Evolutionary conservation across 2,329 filamentous ascomycete genomes (phyloP).

Genomic region (Fusarium sp.): DNA sequence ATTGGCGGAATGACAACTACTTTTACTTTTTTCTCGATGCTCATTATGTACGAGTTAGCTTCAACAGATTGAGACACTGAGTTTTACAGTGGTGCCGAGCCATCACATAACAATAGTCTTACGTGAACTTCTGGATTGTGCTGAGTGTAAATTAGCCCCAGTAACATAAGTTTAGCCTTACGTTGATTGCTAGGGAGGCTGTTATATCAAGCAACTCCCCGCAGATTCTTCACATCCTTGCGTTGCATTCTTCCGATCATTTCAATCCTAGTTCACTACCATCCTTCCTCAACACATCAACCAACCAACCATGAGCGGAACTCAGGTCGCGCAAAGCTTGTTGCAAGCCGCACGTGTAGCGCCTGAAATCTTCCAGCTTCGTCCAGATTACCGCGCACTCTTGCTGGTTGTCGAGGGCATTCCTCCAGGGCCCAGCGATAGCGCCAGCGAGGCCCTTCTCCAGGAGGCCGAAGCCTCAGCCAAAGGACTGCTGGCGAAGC

Average conservation of each 20-base stretch:
- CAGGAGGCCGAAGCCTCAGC: slow-evolving; percentile 29
- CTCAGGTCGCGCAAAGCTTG: background rate
- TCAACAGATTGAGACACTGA: background rate
- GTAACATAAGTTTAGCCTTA: background rate
- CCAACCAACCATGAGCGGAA: background rate
- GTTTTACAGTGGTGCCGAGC: too few relatives aligned
- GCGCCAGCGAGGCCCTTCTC: slow-evolving; percentile 31
- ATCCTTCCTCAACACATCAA: background rate
- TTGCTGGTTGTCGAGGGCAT: slow-evolving; percentile 37
- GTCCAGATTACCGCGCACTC: slow-evolving; percentile 36
- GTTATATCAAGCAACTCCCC: background rate
- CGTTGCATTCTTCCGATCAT: background rate
- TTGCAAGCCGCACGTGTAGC: slow-evolving; percentile 17
- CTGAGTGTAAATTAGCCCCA: background rate
- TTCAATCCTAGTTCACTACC: background rate
- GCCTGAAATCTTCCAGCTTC: slow-evolving; percentile 35
- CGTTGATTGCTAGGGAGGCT: background rate
- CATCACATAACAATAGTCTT: background rate
- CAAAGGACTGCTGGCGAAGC: slow-evolving; percentile 6
- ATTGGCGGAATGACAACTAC: background rate
- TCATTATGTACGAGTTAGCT: background rate
- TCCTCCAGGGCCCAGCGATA: slow-evolving; percentile 29
- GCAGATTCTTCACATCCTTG: background rate
- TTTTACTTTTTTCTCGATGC: background rate
- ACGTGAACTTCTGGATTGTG: background rate